A percentile compares a stretch with the other conserved stretches of the same genome.
Conservation (phyloP, 805 yeast species). For the Wickerhamiella siamensis region DNA sequence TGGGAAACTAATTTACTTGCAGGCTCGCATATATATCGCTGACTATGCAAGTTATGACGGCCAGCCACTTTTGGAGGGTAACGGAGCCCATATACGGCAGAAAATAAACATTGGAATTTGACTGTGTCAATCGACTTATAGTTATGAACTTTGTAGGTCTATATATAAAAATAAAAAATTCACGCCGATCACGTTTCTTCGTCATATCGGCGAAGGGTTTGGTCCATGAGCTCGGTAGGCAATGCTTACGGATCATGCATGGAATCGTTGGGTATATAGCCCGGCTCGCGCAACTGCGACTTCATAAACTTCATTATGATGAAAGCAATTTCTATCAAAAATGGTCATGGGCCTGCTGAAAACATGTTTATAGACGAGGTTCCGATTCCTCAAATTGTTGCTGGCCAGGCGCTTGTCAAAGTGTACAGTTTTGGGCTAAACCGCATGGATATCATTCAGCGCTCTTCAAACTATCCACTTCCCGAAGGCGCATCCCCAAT, state of each 20-base stretch:
- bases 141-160: too few relatives aligned
- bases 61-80: too few relatives aligned
- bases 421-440: constrained; percentile 26
- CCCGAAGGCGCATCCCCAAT: constrained; percentile 22
- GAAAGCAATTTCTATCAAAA: constrained; percentile 21
- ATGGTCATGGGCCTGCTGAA: constrained; percentile 20
- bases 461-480: constrained; percentile 21
- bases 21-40: neutral
- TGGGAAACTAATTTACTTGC: neutral
- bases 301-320: constrained; percentile 14
- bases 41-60: neutral
- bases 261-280: too few relatives aligned
- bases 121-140: too few relatives aligned
- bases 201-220: too few relatives aligned
- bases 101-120: too few relatives aligned
- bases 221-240: too few relatives aligned
- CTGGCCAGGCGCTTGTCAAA: constrained; percentile 21
- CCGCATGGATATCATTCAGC: constrained; percentile 24
- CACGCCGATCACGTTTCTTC: too few relatives aligned
- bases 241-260: neutral
- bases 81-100: too few relatives aligned
- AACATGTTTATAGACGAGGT: constrained; percentile 16
- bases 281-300: too few relatives aligned
- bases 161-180: too few relatives aligned
- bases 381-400: constrained; percentile 12